Evolutionary conservation across 768 basidiomycete genomes (phyloP), one percentile per base, ranked within the genome.

Genomic region (Leccinum ochraceum): DNA sequence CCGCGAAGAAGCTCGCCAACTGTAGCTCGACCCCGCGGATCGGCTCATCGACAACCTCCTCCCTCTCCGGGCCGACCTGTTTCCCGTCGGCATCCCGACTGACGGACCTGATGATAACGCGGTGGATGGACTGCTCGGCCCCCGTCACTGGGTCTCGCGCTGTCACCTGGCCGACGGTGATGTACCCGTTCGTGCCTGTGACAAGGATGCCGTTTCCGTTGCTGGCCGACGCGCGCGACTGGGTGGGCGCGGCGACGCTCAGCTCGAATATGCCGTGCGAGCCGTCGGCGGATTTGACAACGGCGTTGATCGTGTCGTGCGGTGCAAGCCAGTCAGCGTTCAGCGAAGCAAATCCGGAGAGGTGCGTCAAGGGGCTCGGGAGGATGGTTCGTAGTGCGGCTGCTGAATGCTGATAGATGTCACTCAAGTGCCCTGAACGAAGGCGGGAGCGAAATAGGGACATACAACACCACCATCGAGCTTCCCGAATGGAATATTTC

Each of bases 391-490:
- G 83, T 32, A 92, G 74, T 5, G 83, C 83, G 1, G 87, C 89
- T 13, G 81, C 76, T 7, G 84, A 87, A 75, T 92, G 91, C 87
- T 89, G 62, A 22, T 16, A 39, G 13, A 8, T n/a, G n/a, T 4
- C 6, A 28, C 24, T 42, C 32, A 30, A 36, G 17, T 11, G 24
- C 28, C 13, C 37, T 8, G 22, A 10, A 24, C 52, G 32, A 48
- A 57, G 24, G 22, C 24, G 51, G 52, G 17, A 53, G 51, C 17
- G 48, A 26, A 37, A n/a, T 42, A n/a, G 8, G 17, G 39, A 80
- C 85, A 66, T 74, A 89, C 86, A 34, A 92, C 91, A 60, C 90
- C 92, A 16, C 88, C 86, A 67, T 94, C 90, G 14, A 92, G 84
- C 82, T 93, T 69, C 34, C 65, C 7, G 2, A 53, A 24, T n/a